Evolutionary conservation across 2,329 filamentous ascomycete genomes (phyloP).

Genomic region (Neofusicoccum ribis): DNA sequence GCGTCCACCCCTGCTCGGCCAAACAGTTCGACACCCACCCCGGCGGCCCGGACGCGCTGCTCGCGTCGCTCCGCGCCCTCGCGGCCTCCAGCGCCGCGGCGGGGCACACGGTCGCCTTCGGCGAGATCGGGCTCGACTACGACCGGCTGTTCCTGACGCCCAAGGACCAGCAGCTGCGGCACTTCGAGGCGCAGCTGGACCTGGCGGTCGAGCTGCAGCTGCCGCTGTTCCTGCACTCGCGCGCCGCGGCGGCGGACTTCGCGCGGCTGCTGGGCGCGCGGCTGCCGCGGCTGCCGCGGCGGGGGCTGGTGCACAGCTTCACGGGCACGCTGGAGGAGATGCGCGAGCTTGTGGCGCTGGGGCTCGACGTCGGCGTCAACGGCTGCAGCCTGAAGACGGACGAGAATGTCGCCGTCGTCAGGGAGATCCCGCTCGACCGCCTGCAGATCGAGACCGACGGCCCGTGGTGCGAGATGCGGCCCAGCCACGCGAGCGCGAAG

Average conservation of each 20-base stretch:
- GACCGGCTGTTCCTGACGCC: slow-evolving; percentile 83
- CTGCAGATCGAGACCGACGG: slow-evolving; percentile 97
- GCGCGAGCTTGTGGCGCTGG: slow-evolving; percentile 38
- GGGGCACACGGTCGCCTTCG: slow-evolving; percentile 74
- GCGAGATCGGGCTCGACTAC: slow-evolving; percentile 95
- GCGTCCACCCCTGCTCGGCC: slow-evolving; percentile 89
- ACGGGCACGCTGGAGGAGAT: slow-evolving; percentile 45
- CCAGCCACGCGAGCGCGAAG: slow-evolving; percentile 75
- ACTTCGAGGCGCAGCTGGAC: slow-evolving; percentile 80
- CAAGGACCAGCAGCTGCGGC: slow-evolving; percentile 76
- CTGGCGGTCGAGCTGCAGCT: slow-evolving; percentile 75
- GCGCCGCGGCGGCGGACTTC: slow-evolving; percentile 85
- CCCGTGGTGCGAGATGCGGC: slow-evolving; percentile 68
- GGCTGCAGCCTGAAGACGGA: slow-evolving; percentile 81
- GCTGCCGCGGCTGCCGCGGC: slow-evolving; percentile 67
- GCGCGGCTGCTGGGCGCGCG: slow-evolving; percentile 65
- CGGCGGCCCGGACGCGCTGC: slow-evolving; percentile 52
- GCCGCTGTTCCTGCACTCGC: slow-evolving; percentile 88
- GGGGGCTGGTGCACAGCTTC: slow-evolving; percentile 60
- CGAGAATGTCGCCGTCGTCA: slow-evolving; percentile 85
- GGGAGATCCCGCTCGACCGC: slow-evolving; percentile 71
- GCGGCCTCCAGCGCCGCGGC: slow-evolving; percentile 53
- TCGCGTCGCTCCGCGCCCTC: slow-evolving; percentile 64
- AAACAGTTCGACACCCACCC: slow-evolving; percentile 68
- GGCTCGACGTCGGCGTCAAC: slow-evolving; percentile 51